These are phyloP conservation scores for Dacryopinax primogenitus DNA, from an alignment of 768 basidiomycete species.

Conservation along the genomic window DNA sequence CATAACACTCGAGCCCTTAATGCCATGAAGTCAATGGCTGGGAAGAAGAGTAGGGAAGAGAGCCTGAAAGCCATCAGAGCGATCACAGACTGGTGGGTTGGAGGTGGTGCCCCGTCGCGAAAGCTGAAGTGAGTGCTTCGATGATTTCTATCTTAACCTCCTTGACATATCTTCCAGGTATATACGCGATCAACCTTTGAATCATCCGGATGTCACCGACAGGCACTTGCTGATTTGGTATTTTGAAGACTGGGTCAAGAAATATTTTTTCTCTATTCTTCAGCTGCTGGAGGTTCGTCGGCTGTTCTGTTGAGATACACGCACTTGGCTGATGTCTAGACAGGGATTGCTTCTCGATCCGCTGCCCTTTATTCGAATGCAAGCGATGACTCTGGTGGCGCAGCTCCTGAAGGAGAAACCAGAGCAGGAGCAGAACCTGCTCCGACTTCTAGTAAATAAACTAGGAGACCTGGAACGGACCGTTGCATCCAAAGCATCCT, in stretches of 20 bases:
- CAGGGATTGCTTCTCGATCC: slow-evolving; percentile 74
- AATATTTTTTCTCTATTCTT: slow-evolving; percentile 84
- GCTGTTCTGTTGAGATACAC: neutral
- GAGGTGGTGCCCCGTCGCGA: slow-evolving; percentile 74
- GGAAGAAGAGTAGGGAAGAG: slow-evolving; percentile 87
- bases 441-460: slow-evolving; percentile 87
- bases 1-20: slow-evolving; percentile 76
- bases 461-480: slow-evolving; percentile 82
- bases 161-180: slow-evolving; percentile 41
- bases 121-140: slow-evolving; percentile 60
- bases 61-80: slow-evolving; percentile 80
- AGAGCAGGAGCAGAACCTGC: slow-evolving; percentile 94
- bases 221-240: slow-evolving; percentile 67
- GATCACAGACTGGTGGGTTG: slow-evolving; percentile 94
- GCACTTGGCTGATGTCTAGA: neutral
- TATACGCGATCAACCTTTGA: slow-evolving; percentile 75
- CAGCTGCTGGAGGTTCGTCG: slow-evolving; percentile 70
- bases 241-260: slow-evolving; percentile 97
- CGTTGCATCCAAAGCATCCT: slow-evolving; percentile 78
- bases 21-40: slow-evolving; percentile 59
- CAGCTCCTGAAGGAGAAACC: slow-evolving; percentile 78
- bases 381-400: slow-evolving; percentile 63
- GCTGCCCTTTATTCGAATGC: slow-evolving; percentile 75
- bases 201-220: slow-evolving; percentile 51
- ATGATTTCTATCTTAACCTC: neutral